Evolutionary conservation across 2,329 filamentous ascomycete species (phyloP).

Genomic region (Thielaviopsis euricoi): DNA sequence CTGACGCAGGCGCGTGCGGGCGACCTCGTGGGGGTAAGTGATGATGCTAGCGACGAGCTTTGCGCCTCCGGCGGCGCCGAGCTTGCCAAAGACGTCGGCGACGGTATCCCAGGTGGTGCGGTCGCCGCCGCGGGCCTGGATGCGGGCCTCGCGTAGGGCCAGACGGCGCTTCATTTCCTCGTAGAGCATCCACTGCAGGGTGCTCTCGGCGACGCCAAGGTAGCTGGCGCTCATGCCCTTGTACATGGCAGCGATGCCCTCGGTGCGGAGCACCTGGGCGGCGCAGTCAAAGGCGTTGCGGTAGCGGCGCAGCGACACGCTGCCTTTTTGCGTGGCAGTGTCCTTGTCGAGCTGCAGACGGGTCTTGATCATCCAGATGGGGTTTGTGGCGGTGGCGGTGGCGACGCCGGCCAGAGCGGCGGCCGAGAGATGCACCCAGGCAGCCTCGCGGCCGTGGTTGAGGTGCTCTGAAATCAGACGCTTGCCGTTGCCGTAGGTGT

Average conservation of each 20-base stretch:
- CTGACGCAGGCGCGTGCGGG: conserved; percentile 70
- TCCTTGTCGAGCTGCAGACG: conserved; percentile 83
- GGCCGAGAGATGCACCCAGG: conserved; percentile 62
- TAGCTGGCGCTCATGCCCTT: conserved; percentile 85
- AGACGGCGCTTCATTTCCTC: conserved; percentile 78
- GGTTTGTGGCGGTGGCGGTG: conserved; percentile 83
- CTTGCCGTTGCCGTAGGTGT: conserved; percentile 84
- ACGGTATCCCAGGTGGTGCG: conserved; percentile 58
- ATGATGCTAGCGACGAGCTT: conserved; percentile 73
- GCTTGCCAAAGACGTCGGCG: conserved; percentile 63
- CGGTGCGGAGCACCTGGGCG: conserved; percentile 60
- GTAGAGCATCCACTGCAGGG: conserved; percentile 86
- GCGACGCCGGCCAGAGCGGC: conserved; percentile 66
- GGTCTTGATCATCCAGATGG: conserved; percentile 94
- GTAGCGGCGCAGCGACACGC: conserved; percentile 48
- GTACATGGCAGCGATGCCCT: conserved; percentile 72
- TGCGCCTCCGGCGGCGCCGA: conserved; percentile 62
- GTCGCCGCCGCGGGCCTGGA: conserved; percentile 39
- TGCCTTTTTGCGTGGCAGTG: conserved; percentile 43
- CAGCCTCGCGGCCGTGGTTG: conserved; percentile 51
- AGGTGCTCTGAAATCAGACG: conserved; percentile 59
- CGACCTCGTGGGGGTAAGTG: conserved; percentile 87
- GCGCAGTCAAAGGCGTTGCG: conserved; percentile 80
- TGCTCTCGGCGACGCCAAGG: conserved; percentile 76
- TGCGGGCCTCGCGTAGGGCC: conserved; percentile 42